Base-by-base conservation (phyloP, 2,329 filamentous ascomycete species). In the Rhinocladiella mackenziei region DNA sequence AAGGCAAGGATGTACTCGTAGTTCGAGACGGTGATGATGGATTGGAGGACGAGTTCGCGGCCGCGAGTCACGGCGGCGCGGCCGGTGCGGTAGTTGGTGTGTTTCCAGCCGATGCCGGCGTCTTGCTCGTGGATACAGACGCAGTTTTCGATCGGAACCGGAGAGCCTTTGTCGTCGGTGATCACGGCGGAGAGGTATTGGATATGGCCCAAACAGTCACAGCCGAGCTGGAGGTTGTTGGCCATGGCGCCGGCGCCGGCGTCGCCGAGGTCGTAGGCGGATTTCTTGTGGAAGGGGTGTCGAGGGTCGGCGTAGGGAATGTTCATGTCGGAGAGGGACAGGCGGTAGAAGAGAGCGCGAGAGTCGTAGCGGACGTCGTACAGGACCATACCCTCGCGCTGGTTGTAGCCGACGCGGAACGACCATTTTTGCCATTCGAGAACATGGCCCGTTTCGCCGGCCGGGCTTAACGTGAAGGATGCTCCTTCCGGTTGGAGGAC, bases 1-100 rank as follows among this genome's bases (percentile, higher is more conserved):
- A 81, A 86, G 2, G 81, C 80, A 26, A 86, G 72, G 55, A 86
- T 83, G 59, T 86, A 86, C 58, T 85, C 82, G 63, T 85, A 86
- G 64, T 86, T 86, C 8, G 79, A 73, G 3, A 85, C 78, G 0
- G 81, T 85, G 64, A 83, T 83, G 60, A 85, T 85, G 56, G 76
- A 78, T 59, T 85, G 82, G 4, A 86, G 60, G 1, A 85, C 80
- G 3, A 85, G 65, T 59, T 85, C 80, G 18, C 82, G 72, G 51
- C 76, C 79, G 14, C 82, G 75, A 13, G 76, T 75, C 3, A 84
- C 72, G 0, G 77, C 80, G 2, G 81, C 80, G 7, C 78, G 70
- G 0, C 75, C 76, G 4, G 80, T 83, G 7, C 82, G 71, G 65
- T 84, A 83, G 62, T 86, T 85, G 36, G 80, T 84, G 64, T 86